Evolutionary conservation across 108 stramenopile genomes (phyloP).

Genomic region (Nitzschia inconspicua): DNA sequence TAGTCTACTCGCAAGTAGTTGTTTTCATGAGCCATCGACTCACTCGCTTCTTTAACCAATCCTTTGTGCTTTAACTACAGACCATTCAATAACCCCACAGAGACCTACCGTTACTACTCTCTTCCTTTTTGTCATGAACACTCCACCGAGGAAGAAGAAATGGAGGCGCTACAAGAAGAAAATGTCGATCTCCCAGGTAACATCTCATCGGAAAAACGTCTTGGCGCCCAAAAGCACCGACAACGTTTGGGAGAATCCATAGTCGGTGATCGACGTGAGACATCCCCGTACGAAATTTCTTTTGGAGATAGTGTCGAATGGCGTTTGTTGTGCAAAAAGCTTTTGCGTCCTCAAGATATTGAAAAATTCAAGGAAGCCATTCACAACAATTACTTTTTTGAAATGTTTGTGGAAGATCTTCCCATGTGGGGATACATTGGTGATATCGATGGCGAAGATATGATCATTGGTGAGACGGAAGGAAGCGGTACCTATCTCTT

Average conservation of each 20-base stretch:
- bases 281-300: slow-evolving; percentile 86
- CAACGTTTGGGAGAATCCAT: slow-evolving; percentile 92
- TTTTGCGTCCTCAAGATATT: slow-evolving; percentile 54
- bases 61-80: slow-evolving; percentile 28
- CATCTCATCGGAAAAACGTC: slow-evolving; percentile 30
- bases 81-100: slow-evolving; percentile 98
- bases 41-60: no score
- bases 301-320: slow-evolving; percentile 83
- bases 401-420: slow-evolving; percentile 97
- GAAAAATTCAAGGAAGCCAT: slow-evolving; percentile 79
- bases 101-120: slow-evolving; percentile 98
- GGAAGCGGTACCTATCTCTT: slow-evolving; percentile 79
- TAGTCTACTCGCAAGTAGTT: no score
- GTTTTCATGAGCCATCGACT: no score
- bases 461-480: slow-evolving; percentile 71
- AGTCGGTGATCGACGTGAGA: slow-evolving; percentile 91
- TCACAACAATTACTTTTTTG: slow-evolving; percentile 95
- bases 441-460: slow-evolving; percentile 75
- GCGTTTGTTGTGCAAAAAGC: slow-evolving; percentile 86
- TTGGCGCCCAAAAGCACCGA: slow-evolving; percentile 56
- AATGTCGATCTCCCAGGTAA: slow-evolving; percentile 17
- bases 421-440: slow-evolving; percentile 98
- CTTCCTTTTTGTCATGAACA: slow-evolving; percentile 92
- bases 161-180: slow-evolving; percentile 49
- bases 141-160: slow-evolving; percentile 63